Evolutionary conservation across 768 basidiomycete species (phyloP).

Genomic region (Lactifluus volemus): DNA sequence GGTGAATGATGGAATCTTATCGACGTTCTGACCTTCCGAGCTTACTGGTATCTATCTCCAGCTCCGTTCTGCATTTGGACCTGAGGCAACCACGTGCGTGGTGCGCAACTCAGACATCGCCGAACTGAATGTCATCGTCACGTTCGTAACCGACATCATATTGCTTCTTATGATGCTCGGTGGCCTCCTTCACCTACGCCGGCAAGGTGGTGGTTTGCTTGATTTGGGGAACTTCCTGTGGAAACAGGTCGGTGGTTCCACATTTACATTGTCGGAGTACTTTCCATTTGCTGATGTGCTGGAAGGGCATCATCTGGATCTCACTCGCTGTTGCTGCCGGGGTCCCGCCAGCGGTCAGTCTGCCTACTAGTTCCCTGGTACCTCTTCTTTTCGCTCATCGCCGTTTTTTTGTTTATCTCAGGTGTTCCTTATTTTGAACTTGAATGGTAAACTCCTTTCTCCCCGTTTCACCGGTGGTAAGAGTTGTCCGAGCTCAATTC

Average conservation of each 20-base stretch:
- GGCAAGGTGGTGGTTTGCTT: not conserved
- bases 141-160: not conserved
- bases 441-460: not conserved
- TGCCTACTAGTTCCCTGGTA: not conserved
- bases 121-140: not conserved
- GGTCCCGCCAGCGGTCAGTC: not conserved
- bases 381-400: not conserved
- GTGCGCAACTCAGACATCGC: not conserved
- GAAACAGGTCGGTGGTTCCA: slow-evolving; percentile 1
- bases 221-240: not conserved
- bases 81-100: not conserved
- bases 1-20: not conserved
- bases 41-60: not conserved
- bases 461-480: too few relatives aligned
- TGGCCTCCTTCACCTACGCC: slow-evolving; percentile 4
- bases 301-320: slow-evolving; percentile 1
- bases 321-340: not conserved
- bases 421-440: slow-evolving; percentile 1
- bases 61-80: not conserved
- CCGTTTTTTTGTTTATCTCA: not conserved
- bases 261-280: not conserved
- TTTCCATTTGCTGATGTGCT: not conserved
- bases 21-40: not conserved
- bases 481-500: not conserved
- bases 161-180: not conserved